phyloP scores from a whole-genome alignment of 768 basidiomycete genomes.

The Tricholoma terreum region DNA sequence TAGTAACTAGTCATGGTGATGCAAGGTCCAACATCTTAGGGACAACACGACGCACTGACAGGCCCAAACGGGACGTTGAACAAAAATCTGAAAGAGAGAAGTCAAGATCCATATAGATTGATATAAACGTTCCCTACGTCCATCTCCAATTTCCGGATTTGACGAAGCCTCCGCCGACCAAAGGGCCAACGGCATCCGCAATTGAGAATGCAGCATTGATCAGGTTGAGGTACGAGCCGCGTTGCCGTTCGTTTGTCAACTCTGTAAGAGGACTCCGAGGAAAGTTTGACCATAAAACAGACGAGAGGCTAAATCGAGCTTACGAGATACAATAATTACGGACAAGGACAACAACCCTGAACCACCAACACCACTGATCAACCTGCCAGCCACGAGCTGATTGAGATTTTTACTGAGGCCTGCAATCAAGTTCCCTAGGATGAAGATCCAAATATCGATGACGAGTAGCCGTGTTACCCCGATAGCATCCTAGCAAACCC shows the following conservation, averaged over 20 bases:
- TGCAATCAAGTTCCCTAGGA: constrained; percentile 23
- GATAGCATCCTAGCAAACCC: constrained; percentile 18
- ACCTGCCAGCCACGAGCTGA: constrained; percentile 23
- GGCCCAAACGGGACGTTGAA: constrained; percentile 23
- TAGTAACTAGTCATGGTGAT: constrained; percentile 14
- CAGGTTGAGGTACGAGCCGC: constrained; percentile 26
- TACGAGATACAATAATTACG: constrained; percentile 22
- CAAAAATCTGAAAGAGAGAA: constrained; percentile 16
- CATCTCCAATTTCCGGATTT: constrained; percentile 28
- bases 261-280: constrained; percentile 8
- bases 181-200: constrained; percentile 23
- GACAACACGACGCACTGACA: constrained; percentile 14
- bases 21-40: neutral
- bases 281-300: neutral
- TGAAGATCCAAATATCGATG: constrained; percentile 24
- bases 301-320: constrained; percentile 1
- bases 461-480: constrained; percentile 22
- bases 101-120: neutral
- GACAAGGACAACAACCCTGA: constrained; percentile 23
- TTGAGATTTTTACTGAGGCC: constrained; percentile 19
- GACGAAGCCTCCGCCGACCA: constrained; percentile 21
- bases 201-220: constrained; percentile 24
- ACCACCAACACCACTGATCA: constrained; percentile 23
- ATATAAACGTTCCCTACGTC: constrained; percentile 14
- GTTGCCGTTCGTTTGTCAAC: constrained; percentile 24